Evolutionary conservation across 2,329 filamentous ascomycete species (phyloP).

Genomic region (Fusarium setosum): DNA sequence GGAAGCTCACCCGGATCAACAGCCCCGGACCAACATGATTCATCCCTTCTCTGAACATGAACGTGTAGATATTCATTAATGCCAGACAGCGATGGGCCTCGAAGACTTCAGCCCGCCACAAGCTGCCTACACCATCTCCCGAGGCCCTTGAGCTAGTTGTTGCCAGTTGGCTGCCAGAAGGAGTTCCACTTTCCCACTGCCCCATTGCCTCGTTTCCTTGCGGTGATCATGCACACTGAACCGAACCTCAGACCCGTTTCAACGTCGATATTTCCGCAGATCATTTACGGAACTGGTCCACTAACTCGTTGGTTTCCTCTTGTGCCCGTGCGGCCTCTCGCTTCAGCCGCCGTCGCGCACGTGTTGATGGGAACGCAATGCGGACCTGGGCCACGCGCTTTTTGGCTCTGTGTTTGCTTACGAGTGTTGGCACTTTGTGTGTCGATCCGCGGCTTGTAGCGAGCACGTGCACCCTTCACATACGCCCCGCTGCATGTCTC

Average conservation of each 20-base stretch:
- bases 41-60: not conserved
- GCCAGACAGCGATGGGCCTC: not conserved
- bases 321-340: slow-evolving; percentile 17
- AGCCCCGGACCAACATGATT: not conserved
- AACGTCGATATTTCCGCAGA: slow-evolving; percentile 37
- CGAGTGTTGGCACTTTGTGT: slow-evolving; percentile 25
- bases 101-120: not conserved
- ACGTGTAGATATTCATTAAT: not conserved
- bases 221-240: slow-evolving; percentile 41
- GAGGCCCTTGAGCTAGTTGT: slow-evolving; percentile 3
- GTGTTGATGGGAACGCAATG: slow-evolving; percentile 20
- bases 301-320: slow-evolving; percentile 10
- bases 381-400: not conserved
- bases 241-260: slow-evolving; percentile 24
- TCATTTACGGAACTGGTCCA: slow-evolving; percentile 34
- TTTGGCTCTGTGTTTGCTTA: slow-evolving; percentile 1
- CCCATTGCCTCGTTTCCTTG: slow-evolving; percentile 37
- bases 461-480: slow-evolving; percentile 20
- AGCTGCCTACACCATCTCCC: not conserved
- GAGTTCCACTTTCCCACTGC: slow-evolving; percentile 25
- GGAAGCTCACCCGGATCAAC: slow-evolving; percentile 13
- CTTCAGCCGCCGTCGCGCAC: slow-evolving; percentile 12
- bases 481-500: slow-evolving; percentile 9
- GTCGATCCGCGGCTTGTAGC: slow-evolving; percentile 27
- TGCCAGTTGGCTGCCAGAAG: not conserved